Percentiles rank a stretch among this genome's conserved stretches.
Evolutionary conservation across 495 filamentous ascomycete species (phyloP).

Genomic region (Rhizodiscina lignyota): DNA sequence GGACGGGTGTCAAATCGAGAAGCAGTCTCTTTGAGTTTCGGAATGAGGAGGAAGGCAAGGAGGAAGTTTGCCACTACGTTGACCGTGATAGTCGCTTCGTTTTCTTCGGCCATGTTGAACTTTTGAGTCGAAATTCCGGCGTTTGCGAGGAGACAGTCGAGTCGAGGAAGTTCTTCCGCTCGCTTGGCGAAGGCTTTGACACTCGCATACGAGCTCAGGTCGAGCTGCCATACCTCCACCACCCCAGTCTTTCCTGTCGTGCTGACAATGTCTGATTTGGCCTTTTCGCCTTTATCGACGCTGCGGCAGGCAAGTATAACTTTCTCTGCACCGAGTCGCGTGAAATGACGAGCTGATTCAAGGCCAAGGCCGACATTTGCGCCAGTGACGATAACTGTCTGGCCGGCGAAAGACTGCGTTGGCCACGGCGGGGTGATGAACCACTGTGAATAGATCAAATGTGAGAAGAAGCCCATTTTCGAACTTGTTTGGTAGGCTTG

Average conservation of each 20-base stretch:
- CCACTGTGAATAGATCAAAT: neutral
- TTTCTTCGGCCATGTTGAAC: slow-evolving; percentile 20
- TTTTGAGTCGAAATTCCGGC: slow-evolving; percentile 4
- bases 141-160: slow-evolving; percentile 13
- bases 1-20: slow-evolving; percentile 4
- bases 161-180: slow-evolving; percentile 6
- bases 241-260: slow-evolving; percentile 2
- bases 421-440: neutral
- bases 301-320: slow-evolving; percentile 14
- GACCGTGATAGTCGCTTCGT: slow-evolving; percentile 41
- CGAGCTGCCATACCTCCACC: slow-evolving; percentile 15
- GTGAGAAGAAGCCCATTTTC: no score
- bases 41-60: slow-evolving; percentile 37
- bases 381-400: slow-evolving; percentile 5
- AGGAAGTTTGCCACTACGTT: slow-evolving; percentile 42
- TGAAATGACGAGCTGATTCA: slow-evolving; percentile 12
- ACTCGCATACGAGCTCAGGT: slow-evolving; percentile 18
- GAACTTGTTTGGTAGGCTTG: no score
- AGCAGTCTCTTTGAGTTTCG: slow-evolving; percentile 15
- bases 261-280: slow-evolving; percentile 9
- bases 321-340: slow-evolving; percentile 6
- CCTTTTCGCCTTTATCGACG: slow-evolving; percentile 10
- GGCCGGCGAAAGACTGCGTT: slow-evolving; percentile 1
- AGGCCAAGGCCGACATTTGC: slow-evolving; percentile 7
- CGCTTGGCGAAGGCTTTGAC: slow-evolving; percentile 11